phyloP scores from a whole-genome alignment of 768 basidiomycete genomes.

The Amylocystis lapponica region DNA sequence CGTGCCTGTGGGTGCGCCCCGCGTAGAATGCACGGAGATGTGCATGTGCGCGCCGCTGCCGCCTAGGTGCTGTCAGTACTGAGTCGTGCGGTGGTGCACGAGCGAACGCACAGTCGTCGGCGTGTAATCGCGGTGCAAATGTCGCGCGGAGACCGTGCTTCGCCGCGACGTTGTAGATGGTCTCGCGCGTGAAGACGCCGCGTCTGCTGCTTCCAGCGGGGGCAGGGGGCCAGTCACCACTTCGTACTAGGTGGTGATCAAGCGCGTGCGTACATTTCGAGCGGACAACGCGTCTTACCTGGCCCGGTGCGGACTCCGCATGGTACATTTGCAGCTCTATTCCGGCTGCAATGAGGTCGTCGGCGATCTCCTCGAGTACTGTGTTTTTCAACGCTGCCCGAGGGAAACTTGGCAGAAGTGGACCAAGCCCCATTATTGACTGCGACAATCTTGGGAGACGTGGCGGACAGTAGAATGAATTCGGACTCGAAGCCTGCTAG shows the following conservation, averaged over 20 bases:
- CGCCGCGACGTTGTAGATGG: constrained; percentile 54
- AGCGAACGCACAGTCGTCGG: constrained; percentile 29
- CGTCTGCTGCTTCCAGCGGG: constrained; percentile 65
- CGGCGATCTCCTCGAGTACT: constrained; percentile 54
- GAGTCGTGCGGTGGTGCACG: not conserved
- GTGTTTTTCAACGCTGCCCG: constrained; percentile 41
- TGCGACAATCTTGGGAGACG: constrained; percentile 34
- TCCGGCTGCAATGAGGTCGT: constrained; percentile 38
- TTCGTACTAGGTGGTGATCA: constrained; percentile 60
- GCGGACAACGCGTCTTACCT: constrained; percentile 30
- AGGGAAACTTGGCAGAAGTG: constrained; percentile 26
- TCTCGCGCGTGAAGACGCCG: constrained; percentile 64
- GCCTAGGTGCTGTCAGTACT: constrained; percentile 18
- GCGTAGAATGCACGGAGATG: constrained; percentile 50
- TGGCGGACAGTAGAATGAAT: constrained; percentile 56
- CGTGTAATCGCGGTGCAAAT: constrained; percentile 50
- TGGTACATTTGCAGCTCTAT: constrained; percentile 68
- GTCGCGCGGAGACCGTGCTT: constrained; percentile 64
- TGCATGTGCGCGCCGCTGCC: constrained; percentile 60
- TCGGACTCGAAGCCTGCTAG: constrained; percentile 67
- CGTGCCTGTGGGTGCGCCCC: not conserved
- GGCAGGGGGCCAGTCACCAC: constrained; percentile 60
- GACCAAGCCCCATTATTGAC: constrained; percentile 47
- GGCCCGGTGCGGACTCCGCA: constrained; percentile 64
- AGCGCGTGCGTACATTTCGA: not conserved